Conservation (phyloP, 2,329 filamentous ascomycete species). For the Aspergillus novofumigatus region DNA sequence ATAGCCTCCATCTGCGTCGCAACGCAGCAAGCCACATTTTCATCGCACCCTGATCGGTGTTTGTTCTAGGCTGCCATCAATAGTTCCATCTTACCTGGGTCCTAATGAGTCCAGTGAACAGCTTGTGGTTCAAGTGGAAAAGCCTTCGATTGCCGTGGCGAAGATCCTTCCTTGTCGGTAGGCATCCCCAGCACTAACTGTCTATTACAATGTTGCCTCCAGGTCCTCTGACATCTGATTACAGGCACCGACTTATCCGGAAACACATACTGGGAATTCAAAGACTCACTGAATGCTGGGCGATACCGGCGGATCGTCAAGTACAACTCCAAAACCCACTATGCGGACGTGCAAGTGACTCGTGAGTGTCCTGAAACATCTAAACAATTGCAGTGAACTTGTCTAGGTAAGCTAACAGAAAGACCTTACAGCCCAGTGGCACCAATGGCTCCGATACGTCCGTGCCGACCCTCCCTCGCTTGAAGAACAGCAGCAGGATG, state of each 20-base stretch:
- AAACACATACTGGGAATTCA: constrained; percentile 66
- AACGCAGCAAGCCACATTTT: not conserved
- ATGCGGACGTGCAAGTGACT: constrained; percentile 57
- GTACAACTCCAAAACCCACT: constrained; percentile 50
- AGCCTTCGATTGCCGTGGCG: constrained; percentile 59
- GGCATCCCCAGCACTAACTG: constrained; percentile 6
- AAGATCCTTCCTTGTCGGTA: constrained; percentile 56
- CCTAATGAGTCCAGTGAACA: constrained; percentile 39
- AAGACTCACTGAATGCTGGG: constrained; percentile 51
- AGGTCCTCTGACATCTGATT: constrained; percentile 11
- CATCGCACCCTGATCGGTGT: not conserved
- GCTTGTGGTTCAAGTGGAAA: constrained; percentile 61
- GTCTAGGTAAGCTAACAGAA: not conserved
- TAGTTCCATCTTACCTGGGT: constrained; percentile 5
- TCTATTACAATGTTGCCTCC: not conserved
- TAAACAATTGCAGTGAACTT: not conserved
- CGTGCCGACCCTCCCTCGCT: constrained; percentile 53
- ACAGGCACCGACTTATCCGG: constrained; percentile 58
- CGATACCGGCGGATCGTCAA: constrained; percentile 58
- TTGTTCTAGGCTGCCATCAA: not conserved
- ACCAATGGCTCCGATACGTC: constrained; percentile 64
- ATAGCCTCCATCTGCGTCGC: not conserved
- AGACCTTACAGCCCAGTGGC: constrained; percentile 54
- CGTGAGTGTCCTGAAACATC: constrained; percentile 39
- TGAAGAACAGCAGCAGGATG: constrained; percentile 56